These are phyloP conservation scores for Beauveria scarabaeidicola DNA, from an alignment of 2,329 filamentous ascomycete genomes.

Conservation along the genomic window DNA sequence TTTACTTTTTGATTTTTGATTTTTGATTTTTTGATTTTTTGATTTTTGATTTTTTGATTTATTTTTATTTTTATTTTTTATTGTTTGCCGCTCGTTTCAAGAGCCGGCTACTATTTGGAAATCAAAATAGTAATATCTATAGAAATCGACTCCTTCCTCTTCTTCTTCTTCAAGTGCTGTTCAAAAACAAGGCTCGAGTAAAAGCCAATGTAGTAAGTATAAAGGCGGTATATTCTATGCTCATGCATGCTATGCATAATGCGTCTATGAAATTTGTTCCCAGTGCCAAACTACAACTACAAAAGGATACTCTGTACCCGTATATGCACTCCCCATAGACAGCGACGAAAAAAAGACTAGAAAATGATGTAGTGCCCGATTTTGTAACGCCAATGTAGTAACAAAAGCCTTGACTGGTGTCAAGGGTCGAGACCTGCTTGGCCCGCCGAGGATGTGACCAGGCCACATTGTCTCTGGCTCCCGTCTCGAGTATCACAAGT, in stretches of 20 bases:
- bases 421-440: not conserved
- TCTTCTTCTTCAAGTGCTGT: not conserved
- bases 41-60: too few species aligned
- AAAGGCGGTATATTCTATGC: conserved; percentile 1
- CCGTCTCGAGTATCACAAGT: not conserved
- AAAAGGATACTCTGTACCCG: not conserved
- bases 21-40: too few species aligned
- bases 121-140: not conserved
- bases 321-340: not conserved
- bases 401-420: not conserved
- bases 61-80: not conserved
- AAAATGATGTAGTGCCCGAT: not conserved
- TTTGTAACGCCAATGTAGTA: conserved; percentile 2
- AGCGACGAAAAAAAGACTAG: not conserved
- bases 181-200: not conserved
- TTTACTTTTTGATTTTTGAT: too few species aligned
- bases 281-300: not conserved
- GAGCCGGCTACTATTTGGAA: not conserved
- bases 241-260: conserved; percentile 11
- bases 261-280: conserved; percentile 4
- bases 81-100: not conserved
- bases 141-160: not conserved
- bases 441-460: not conserved
- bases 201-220: not conserved
- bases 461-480: not conserved